Evolutionary conservation across 2,329 filamentous ascomycete species (phyloP), one percentile per base, ranked within the genome.

Genomic region (Metarhizium anisopliae): DNA sequence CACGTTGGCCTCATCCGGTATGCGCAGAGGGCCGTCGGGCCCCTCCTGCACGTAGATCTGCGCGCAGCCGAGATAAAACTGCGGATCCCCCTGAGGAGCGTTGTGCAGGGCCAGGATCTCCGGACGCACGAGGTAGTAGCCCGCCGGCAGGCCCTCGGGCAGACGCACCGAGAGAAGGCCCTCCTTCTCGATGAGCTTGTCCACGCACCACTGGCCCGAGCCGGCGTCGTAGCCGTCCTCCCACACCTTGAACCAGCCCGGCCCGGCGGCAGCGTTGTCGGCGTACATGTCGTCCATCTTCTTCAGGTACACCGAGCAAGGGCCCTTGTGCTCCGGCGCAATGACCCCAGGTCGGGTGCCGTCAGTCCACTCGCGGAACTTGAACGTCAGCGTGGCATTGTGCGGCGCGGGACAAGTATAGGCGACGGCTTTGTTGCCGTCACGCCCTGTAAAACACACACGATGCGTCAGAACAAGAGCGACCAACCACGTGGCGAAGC

Each of bases 181-280:
- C 25, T 83, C 76, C 69, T 83, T 83, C 54, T 72, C 75, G 57
- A 86, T 86, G 57, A 91, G 74, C 58, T 81, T 82, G 64, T 89
- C 81, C 3, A 84, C 86, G 70, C 87, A 90, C 86, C 87, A 91
- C 66, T 81, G 73, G 32, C 73, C 67, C 2, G 74, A 73, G 5
- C 66, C 61, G 5, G 71, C 66, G 62, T 87, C 77, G 69, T 87
- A 89, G 50, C 84, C 85, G 53, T 85, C 78, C 56, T 88, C 80
- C 75, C 79, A 89, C 66, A 91, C 81, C 77, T 90, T 90, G 77
- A 91, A 88, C 88, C 87, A 92, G 43, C 87, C 87, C 52, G 76
- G 72, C 4, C 87, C 86, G 29, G 77, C 72, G 52, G 82, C 53
- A 7, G 20, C 82, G 13, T 79, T 68, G 59, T 76, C 72, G 25